Percentiles rank a stretch among this genome's conserved stretches.
Conservation (phyloP, 2,329 filamentous ascomycete genomes). For the Phoma sp. region DNA sequence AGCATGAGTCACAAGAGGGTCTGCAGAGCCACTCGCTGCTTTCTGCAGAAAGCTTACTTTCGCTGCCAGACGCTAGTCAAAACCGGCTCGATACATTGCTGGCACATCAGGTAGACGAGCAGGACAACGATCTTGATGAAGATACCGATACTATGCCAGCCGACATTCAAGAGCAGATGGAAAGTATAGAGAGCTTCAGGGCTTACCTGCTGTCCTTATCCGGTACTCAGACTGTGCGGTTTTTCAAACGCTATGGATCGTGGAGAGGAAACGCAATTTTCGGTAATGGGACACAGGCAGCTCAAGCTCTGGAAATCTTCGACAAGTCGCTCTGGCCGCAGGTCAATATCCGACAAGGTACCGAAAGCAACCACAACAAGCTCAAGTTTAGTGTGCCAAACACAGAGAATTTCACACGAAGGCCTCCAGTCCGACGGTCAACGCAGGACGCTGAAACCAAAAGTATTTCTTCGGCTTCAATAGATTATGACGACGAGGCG, state of each 20-base stretch:
- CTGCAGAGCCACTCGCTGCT: slow-evolving; percentile 10
- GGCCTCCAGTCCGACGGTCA: slow-evolving; percentile 4
- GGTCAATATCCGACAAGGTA: slow-evolving; percentile 21
- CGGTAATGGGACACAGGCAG: slow-evolving; percentile 15
- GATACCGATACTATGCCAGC: slow-evolving; percentile 7
- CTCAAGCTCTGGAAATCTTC: slow-evolving; percentile 24
- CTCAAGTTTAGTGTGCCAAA: slow-evolving; percentile 27
- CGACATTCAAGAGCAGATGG: slow-evolving; percentile 22
- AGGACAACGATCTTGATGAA: slow-evolving; percentile 10
- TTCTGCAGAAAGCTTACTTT: slow-evolving; percentile 32
- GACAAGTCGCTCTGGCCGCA: slow-evolving; percentile 24
- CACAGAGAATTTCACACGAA: background rate
- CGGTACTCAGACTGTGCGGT: slow-evolving; percentile 27
- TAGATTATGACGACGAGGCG: slow-evolving; percentile 17
- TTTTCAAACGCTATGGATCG: slow-evolving; percentile 28
- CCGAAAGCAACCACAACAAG: slow-evolving; percentile 18
- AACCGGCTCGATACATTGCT: slow-evolving; percentile 30
- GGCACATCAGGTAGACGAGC: background rate
- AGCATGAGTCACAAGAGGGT: background rate
- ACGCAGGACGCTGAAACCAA: slow-evolving; percentile 4
- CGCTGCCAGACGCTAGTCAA: slow-evolving; percentile 33
- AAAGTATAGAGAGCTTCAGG: slow-evolving; percentile 23
- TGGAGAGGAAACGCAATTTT: slow-evolving; percentile 34
- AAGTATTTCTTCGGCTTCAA: slow-evolving; percentile 20
- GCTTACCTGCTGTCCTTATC: slow-evolving; percentile 27